Evolutionary conservation across 2,329 filamentous ascomycete genomes (phyloP).

Genomic region (Arthrobotrys pseudoclavata): DNA sequence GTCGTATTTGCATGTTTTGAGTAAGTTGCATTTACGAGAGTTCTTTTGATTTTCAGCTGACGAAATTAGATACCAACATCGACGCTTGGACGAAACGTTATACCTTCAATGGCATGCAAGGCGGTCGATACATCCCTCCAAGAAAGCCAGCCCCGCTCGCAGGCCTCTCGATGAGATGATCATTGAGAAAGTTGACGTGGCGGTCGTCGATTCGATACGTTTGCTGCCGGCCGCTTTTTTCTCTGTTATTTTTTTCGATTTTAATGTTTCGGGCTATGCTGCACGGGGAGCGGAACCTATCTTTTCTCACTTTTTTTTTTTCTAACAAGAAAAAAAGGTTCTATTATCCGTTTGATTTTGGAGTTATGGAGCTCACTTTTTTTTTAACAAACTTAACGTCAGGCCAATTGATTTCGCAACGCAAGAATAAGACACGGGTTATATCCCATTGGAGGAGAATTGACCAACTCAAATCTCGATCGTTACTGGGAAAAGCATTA

Average conservation of each 20-base stretch:
- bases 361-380: slow-evolving; percentile 61
- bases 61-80: slow-evolving; percentile 61
- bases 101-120: slow-evolving; percentile 59
- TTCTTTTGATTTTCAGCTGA: slow-evolving; percentile 59
- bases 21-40: slow-evolving; percentile 59
- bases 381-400: slow-evolving; percentile 57
- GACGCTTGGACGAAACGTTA: slow-evolving; percentile 59
- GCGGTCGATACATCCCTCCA: slow-evolving; percentile 58
- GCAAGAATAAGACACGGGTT: slow-evolving; percentile 60
- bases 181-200: slow-evolving; percentile 60
- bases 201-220: slow-evolving; percentile 60
- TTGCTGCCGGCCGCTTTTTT: slow-evolving; percentile 56
- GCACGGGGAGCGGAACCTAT: slow-evolving; percentile 59
- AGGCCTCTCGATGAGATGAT: slow-evolving; percentile 60
- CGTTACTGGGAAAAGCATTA: slow-evolving; percentile 48
- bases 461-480: slow-evolving; percentile 60
- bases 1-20: slow-evolving; percentile 60
- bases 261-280: slow-evolving; percentile 60
- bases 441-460: slow-evolving; percentile 61
- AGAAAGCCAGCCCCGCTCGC: slow-evolving; percentile 59
- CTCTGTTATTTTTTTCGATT: slow-evolving; percentile 55
- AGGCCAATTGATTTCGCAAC: slow-evolving; percentile 60
- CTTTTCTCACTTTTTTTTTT: slow-evolving; percentile 37
- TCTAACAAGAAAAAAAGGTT: slow-evolving; percentile 50
- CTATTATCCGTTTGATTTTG: slow-evolving; percentile 55